phyloP scores from a whole-genome alignment of 2,329 filamentous ascomycete genomes.

The Cercospora beticola region DNA sequence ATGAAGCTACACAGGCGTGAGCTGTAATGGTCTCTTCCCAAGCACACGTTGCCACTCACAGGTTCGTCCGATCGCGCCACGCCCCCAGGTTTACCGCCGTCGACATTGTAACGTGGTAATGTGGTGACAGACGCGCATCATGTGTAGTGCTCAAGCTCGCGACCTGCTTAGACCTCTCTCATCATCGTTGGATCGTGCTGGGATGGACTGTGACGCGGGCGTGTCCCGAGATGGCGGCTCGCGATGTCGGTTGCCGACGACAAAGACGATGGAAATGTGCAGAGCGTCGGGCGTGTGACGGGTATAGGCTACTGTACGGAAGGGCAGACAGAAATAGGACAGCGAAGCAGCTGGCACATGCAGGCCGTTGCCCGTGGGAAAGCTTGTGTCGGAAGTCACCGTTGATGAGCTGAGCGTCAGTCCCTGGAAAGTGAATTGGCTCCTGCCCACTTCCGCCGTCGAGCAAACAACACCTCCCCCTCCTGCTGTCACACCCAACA shows the following conservation, averaged over 20 bases:
- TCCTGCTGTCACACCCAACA: constrained; percentile 5
- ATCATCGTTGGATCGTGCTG: neutral
- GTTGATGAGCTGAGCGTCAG: constrained; percentile 3
- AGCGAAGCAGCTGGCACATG: constrained; percentile 8
- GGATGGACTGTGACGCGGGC: neutral
- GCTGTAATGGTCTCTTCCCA: constrained; percentile 3
- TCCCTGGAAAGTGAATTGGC: constrained; percentile 2
- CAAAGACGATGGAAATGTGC: neutral
- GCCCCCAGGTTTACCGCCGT: constrained; percentile 41
- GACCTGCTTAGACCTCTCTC: constrained; percentile 1
- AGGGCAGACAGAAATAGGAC: neutral
- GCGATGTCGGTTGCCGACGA: neutral
- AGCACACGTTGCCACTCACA: constrained; percentile 58
- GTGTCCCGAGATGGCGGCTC: neutral
- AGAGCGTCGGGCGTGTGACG: neutral
- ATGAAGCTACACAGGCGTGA: constrained; percentile 67
- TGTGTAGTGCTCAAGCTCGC: constrained; percentile 8
- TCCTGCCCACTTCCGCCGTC: constrained; percentile 11
- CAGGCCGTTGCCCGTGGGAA: neutral
- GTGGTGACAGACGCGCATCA: constrained; percentile 17
- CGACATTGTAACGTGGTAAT: constrained; percentile 20
- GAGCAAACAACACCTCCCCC: constrained; percentile 9
- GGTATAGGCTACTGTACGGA: neutral
- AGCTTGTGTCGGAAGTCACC: constrained; percentile 10
- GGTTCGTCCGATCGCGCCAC: constrained; percentile 98